Conservation (phyloP, 805 yeast species). For the Ogataea nonfermentans region DNA sequence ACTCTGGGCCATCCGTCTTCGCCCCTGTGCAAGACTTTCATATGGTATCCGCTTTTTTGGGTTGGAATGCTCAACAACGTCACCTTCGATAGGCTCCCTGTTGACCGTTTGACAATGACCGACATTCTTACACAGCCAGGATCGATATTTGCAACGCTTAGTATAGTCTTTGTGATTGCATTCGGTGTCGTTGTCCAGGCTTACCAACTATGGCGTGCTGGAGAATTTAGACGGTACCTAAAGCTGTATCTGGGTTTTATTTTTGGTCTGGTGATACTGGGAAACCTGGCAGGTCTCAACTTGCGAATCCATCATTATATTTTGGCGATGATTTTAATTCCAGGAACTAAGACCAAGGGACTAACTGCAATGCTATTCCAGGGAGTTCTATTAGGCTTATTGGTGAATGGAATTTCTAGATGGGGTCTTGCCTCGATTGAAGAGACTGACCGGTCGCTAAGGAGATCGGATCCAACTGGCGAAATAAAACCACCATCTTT, state of each 20-base stretch:
- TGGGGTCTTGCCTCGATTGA: constrained; percentile 94
- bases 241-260: constrained; percentile 49
- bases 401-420: constrained; percentile 79
- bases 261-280: constrained; percentile 42
- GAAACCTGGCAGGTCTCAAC: constrained; percentile 61
- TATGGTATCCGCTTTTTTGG: constrained; percentile 85
- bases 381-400: constrained; percentile 78
- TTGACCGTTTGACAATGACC: constrained; percentile 71
- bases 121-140: constrained; percentile 80
- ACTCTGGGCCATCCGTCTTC: constrained; percentile 44
- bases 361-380: constrained; percentile 71
- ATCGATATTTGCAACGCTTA: constrained; percentile 59
- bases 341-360: constrained; percentile 81
- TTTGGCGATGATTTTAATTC: constrained; percentile 70
- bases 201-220: constrained; percentile 74
- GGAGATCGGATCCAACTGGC: constrained; percentile 73
- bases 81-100: constrained; percentile 85
- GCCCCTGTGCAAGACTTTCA: constrained; percentile 41
- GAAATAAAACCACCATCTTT: constrained; percentile 51
- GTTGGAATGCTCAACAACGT: constrained; percentile 80
- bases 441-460: constrained; percentile 65
- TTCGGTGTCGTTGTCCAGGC: constrained; percentile 71
- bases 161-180: constrained; percentile 47
- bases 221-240: constrained; percentile 60
- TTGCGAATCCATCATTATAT: constrained; percentile 80